These are phyloP conservation scores for Candida glucosophila DNA, from an alignment of 1,139 yeast species.

Conservation along the genomic window DNA sequence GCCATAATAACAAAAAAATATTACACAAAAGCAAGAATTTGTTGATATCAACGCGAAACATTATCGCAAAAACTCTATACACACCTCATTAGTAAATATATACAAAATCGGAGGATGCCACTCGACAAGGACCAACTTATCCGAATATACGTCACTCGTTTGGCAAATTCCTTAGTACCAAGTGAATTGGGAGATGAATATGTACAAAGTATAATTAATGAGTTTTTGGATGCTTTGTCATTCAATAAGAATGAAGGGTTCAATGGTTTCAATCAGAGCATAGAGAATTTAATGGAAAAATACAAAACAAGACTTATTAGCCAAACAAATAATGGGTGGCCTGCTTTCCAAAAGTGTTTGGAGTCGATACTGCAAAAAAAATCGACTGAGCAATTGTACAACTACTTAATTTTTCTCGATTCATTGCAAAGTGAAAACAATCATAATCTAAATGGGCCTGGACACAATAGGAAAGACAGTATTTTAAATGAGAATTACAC, in stretches of 20 bases:
- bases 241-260: conserved; percentile 4
- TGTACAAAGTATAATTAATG: conserved; percentile 24
- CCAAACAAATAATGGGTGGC: conserved; percentile 20
- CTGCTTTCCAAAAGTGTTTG: no score
- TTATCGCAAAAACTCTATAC: no score
- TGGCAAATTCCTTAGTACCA: conserved; percentile 33
- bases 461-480: background rate
- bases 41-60: no score
- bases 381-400: conserved; percentile 25
- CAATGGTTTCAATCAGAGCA: conserved; percentile 8
- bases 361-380: conserved; percentile 21
- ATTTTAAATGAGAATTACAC: background rate
- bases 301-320: conserved; percentile 21
- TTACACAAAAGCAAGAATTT: no score
- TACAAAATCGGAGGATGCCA: conserved; percentile 12
- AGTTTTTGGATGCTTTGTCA: conserved; percentile 12
- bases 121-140: conserved; percentile 27
- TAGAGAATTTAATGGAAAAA: conserved; percentile 13
- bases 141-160: conserved; percentile 25
- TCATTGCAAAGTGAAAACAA: conserved; percentile 4
- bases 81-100: no score
- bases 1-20: no score
- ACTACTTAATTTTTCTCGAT: conserved; percentile 28
- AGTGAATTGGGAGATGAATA: conserved; percentile 31
- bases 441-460: background rate